Conservation (phyloP, 1,139 yeast species). For the Saccharomycopsis hybrid region DNA sequence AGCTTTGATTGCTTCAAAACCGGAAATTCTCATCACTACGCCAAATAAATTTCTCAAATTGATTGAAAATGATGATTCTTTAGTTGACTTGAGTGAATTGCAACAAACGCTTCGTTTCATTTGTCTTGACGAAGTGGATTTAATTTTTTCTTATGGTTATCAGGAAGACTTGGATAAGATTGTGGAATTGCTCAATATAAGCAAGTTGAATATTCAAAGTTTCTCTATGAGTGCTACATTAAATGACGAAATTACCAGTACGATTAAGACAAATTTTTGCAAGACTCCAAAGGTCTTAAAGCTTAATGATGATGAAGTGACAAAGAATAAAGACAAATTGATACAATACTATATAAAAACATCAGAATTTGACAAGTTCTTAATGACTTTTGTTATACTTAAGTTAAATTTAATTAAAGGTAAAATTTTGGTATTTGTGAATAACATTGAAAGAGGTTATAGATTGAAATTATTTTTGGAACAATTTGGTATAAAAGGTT, state of each 20-base stretch:
- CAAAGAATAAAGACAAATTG: constrained; percentile 48
- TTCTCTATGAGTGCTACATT: constrained; percentile 96
- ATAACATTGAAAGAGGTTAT: constrained; percentile 92
- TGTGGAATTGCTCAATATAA: constrained; percentile 4
- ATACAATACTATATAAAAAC: constrained; percentile 84
- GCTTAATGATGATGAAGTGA: constrained; percentile 60
- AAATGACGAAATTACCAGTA: constrained; percentile 69
- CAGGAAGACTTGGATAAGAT: constrained; percentile 62
- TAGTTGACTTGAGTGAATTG: constrained; percentile 2
- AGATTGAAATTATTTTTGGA: constrained; percentile 84
- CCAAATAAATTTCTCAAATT: constrained; percentile 70
- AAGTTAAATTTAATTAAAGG: constrained; percentile 87
- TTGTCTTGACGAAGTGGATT: constrained; percentile 94
- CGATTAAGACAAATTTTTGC: constrained; percentile 63
- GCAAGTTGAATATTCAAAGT: constrained; percentile 68
- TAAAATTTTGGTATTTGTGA: constrained; percentile 87
- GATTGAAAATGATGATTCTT: constrained; percentile 37
- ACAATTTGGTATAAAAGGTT: constrained; percentile 87
- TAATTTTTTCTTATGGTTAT: constrained; percentile 85
- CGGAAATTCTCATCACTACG: constrained; percentile 80
- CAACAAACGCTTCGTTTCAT: constrained; percentile 51
- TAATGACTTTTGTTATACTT: constrained; percentile 85
- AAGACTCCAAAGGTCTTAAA: constrained; percentile 80
- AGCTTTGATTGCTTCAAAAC: constrained; percentile 64
- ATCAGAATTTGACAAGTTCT: constrained; percentile 84